Conservation (phyloP, 352 stramenopile species). For the Phytophthora sp. region DNA sequence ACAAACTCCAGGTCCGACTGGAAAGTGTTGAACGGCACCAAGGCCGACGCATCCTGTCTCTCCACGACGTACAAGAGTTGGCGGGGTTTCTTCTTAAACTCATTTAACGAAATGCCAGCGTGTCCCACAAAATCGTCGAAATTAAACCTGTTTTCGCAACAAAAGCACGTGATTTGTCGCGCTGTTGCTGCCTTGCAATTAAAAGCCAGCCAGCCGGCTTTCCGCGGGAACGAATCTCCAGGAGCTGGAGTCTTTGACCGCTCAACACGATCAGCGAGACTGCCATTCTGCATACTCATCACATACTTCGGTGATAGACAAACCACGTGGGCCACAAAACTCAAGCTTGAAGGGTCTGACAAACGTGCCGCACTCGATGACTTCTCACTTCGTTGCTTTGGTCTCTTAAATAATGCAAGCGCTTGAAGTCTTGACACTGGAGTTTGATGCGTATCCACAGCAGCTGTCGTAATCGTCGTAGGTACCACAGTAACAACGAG, state of each 20-base stretch:
- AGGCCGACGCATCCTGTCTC: constrained; percentile 19
- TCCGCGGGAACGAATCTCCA: constrained; percentile 35
- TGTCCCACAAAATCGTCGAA: constrained; percentile 35
- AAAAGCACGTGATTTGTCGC: constrained; percentile 23
- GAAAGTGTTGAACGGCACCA: constrained; percentile 35
- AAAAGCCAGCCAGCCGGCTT: constrained; percentile 37
- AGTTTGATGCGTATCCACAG: too few relatives aligned
- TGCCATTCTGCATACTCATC: constrained; percentile 40
- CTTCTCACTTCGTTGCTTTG: constrained; percentile 23
- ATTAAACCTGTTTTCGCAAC: constrained; percentile 21
- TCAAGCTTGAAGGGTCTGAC: constrained; percentile 3
- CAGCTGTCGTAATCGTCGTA: neutral
- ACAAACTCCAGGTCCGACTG: constrained; percentile 14
- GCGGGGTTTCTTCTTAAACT: constrained; percentile 16
- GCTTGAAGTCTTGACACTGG: constrained; percentile 13
- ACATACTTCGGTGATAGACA: constrained; percentile 42
- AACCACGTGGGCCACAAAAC: constrained; percentile 35
- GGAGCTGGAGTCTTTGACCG: constrained; percentile 27
- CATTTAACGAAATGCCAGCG: constrained; percentile 31
- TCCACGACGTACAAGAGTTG: constrained; percentile 38
- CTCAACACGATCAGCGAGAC: constrained; percentile 31
- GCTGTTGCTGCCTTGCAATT: constrained; percentile 1
- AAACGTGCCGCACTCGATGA: constrained; percentile 3
- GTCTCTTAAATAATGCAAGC: constrained; percentile 36
- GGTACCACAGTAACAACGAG: too few relatives aligned